A percentile compares a stretch with the other conserved stretches of the same genome.
Evolutionary conservation across 345 rosid species (phyloP).

Genomic region (Firmiana major): DNA sequence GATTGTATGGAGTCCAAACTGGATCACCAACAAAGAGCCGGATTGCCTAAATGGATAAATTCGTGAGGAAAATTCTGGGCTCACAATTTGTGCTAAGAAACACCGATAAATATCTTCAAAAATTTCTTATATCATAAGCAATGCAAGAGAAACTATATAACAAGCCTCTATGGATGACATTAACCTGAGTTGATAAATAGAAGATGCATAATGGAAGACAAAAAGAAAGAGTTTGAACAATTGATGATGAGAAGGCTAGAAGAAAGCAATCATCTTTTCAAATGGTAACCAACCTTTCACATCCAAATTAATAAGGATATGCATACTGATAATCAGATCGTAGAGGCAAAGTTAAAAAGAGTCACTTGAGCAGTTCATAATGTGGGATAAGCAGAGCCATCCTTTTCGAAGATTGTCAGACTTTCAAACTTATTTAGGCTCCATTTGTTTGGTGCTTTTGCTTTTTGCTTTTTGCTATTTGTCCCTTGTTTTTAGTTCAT

Average conservation of each 20-base stretch:
- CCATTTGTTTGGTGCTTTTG: not conserved
- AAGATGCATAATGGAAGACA: not conserved
- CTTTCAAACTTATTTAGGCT: not conserved
- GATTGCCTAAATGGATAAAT: conserved; percentile 52
- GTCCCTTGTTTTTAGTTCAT: not conserved
- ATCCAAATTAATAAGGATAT: not conserved
- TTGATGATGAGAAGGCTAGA: not conserved
- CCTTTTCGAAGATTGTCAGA: not conserved
- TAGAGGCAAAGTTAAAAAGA: not conserved
- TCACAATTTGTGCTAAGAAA: not conserved
- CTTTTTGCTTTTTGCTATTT: not conserved
- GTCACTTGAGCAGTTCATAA: not conserved
- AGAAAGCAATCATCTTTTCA: not conserved
- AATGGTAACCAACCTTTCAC: not conserved
- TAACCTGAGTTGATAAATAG: not conserved
- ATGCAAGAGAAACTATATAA: not conserved
- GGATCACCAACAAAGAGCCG: conserved; percentile 71
- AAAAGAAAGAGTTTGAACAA: not conserved
- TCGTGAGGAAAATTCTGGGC: not conserved
- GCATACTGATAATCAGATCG: not conserved
- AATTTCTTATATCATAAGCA: not conserved
- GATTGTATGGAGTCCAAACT: conserved; percentile 68
- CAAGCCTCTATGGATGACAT: not conserved
- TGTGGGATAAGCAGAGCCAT: not conserved
- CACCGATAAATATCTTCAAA: not conserved